phyloP scores from a whole-genome alignment of 2,329 filamentous ascomycete genomes.

The Uncinocarpus reesii region DNA sequence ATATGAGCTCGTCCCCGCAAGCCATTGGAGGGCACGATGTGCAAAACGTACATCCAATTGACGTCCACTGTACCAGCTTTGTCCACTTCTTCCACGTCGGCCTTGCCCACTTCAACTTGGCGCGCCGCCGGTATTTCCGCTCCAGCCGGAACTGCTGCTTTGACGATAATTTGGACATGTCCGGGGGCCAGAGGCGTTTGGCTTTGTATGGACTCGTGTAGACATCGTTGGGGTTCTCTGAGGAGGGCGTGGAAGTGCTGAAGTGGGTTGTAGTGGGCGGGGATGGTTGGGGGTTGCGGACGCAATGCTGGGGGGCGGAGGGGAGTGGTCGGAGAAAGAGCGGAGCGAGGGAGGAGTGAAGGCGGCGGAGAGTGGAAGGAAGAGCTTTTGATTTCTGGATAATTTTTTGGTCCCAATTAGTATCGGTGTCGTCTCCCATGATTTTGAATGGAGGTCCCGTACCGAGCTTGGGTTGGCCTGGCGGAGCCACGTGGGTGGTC shows the following conservation, averaged over 20 bases:
- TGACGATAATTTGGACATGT: slow-evolving; percentile 51
- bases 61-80: slow-evolving; percentile 48
- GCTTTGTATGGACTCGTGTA: slow-evolving; percentile 49
- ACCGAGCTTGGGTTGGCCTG: not conserved
- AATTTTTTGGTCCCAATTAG: slow-evolving; percentile 12
- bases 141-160: slow-evolving; percentile 60
- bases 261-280: not conserved
- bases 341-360: slow-evolving; percentile 12
- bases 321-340: slow-evolving; percentile 8
- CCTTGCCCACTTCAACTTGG: slow-evolving; percentile 50
- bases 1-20: not conserved
- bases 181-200: slow-evolving; percentile 55
- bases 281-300: slow-evolving; percentile 17
- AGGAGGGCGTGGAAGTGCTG: slow-evolving; percentile 5
- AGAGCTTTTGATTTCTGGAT: not conserved
- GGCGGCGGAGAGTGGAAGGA: not conserved
- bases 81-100: slow-evolving; percentile 50
- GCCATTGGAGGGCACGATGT: not conserved
- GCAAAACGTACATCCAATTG: slow-evolving; percentile 41
- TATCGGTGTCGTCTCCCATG: not conserved
- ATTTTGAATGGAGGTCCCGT: slow-evolving; percentile 14
- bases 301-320: slow-evolving; percentile 18
- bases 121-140: slow-evolving; percentile 52
- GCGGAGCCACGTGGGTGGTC: not conserved
- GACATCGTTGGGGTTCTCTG: slow-evolving; percentile 18